Evolutionary conservation across 352 stramenopile species (phyloP), one percentile per base, ranked within the genome.

Genomic region (Pythium folliculosum): DNA sequence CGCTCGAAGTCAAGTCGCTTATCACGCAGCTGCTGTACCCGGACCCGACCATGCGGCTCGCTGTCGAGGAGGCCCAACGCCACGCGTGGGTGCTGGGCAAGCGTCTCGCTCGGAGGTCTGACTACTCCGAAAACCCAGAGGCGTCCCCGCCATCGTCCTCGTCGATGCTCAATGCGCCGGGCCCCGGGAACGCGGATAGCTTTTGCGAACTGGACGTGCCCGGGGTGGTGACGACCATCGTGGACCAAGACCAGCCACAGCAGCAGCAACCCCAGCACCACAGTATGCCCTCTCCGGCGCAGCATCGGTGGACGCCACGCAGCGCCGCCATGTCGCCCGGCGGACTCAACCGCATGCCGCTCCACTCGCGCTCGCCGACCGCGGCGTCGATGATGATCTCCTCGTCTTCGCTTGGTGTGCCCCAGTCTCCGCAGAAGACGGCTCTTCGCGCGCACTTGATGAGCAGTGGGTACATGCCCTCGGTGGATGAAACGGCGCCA

Each of bases 11-110:
- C 32, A 95, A 94, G 68, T 86, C 77, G 25, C 62, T 96, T 13
- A 77, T 96, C 21, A 81, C 84, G 0, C 86, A 91, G 67, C 63
- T 96, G 32, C 63, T 96, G 19, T 91, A 96, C 43, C 89, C 89
- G 0, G 86, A 96, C 65, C 75, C 89, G 23, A 86, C 69, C 45
- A 90, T 91, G 81, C 78, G 89, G 10, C 53, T 96, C 10, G 81
- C 81, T 2, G 86, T 96, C 17, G 81, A 90, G 5, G 88, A 96
- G 55, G 81, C 88, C 3, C 77, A 86, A 30, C 72, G 59, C 35
- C 88, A 96, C 65, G 70, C 78, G 12, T 96, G 88, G 88, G 86
- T 95, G 27, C 65, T 86, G 5, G 75, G 77, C 14, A 71, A 89
- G 45, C 71, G 74, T 27, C 68, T 90, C 27, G 35, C 55, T 23